Conservation (phyloP, 768 basidiomycete species). For the Amanita rimosa region DNA sequence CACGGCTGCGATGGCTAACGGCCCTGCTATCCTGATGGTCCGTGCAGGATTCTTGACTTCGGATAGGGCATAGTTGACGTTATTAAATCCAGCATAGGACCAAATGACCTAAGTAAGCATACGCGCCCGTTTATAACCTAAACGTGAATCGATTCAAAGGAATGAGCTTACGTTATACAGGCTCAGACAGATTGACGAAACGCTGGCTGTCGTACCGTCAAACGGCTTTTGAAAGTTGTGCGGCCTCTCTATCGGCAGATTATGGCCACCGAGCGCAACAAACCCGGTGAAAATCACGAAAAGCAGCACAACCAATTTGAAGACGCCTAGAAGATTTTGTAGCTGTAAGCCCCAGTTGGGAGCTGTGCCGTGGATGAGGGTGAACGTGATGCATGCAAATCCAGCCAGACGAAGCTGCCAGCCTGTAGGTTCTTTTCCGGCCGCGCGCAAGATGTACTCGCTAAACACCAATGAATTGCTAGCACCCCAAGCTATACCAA, state of each 20-base stretch:
- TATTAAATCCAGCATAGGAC: slow-evolving; percentile 50
- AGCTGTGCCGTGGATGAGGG: slow-evolving; percentile 29
- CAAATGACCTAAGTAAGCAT: neutral
- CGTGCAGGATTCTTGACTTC: slow-evolving; percentile 52
- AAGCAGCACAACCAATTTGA: slow-evolving; percentile 38
- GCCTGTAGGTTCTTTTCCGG: slow-evolving; percentile 18
- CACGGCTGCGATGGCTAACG: slow-evolving; percentile 44
- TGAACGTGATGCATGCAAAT: slow-evolving; percentile 26
- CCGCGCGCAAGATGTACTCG: slow-evolving; percentile 27
- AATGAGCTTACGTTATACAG: slow-evolving; percentile 32
- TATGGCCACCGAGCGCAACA: neutral
- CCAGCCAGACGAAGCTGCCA: slow-evolving; percentile 23
- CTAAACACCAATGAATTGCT: slow-evolving; percentile 46
- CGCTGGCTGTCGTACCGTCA: slow-evolving; percentile 15
- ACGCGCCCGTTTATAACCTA: neutral
- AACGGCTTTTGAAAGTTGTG: slow-evolving; percentile 12
- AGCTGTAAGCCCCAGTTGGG: slow-evolving; percentile 46
- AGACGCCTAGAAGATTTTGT: slow-evolving; percentile 49
- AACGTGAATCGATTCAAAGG: neutral
- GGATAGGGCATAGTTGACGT: slow-evolving; percentile 56
- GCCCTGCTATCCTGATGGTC: slow-evolving; percentile 55
- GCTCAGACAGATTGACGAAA: slow-evolving; percentile 38
- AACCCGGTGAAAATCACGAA: slow-evolving; percentile 32
- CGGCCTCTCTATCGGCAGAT: neutral
- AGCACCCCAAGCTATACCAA: slow-evolving; percentile 11